Evolutionary conservation across 176 grass and related monocot genomes (phyloP).

Genomic region (Musa troglodytarum): DNA sequence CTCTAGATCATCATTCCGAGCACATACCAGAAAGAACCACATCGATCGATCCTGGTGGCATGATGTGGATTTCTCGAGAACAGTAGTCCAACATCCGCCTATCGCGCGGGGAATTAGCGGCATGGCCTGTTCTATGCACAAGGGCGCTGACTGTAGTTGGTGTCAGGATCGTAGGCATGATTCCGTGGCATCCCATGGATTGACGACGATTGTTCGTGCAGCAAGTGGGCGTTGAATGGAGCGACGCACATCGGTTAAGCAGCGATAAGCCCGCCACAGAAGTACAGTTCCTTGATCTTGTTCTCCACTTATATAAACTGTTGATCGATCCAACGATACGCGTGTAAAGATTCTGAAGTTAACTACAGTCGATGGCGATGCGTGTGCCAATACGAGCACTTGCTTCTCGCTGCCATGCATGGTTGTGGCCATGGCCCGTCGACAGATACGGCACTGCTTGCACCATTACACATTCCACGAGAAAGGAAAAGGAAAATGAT

Average conservation of each 20-base stretch:
- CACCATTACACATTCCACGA: no score
- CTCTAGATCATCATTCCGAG: no score
- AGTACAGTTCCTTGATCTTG: not conserved
- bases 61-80: not conserved
- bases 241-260: no score
- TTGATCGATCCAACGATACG: no score
- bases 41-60: not conserved
- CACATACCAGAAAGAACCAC: not conserved
- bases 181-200: not conserved
- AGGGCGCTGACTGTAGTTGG: no score
- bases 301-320: conserved; percentile 9
- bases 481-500: no score
- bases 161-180: not conserved
- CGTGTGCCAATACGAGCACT: not conserved
- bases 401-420: not conserved
- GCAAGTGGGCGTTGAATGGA: not conserved
- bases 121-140: not conserved
- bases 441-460: no score
- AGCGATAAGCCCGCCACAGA: not conserved
- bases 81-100: conserved; percentile 7
- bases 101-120: not conserved
- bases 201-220: not conserved
- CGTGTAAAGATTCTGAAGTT: not conserved
- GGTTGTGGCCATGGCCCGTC: no score
- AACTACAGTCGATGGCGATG: not conserved